Base-by-base conservation (phyloP, 106 monocot genomes). In the Dioscorea dumetorum region DNA sequence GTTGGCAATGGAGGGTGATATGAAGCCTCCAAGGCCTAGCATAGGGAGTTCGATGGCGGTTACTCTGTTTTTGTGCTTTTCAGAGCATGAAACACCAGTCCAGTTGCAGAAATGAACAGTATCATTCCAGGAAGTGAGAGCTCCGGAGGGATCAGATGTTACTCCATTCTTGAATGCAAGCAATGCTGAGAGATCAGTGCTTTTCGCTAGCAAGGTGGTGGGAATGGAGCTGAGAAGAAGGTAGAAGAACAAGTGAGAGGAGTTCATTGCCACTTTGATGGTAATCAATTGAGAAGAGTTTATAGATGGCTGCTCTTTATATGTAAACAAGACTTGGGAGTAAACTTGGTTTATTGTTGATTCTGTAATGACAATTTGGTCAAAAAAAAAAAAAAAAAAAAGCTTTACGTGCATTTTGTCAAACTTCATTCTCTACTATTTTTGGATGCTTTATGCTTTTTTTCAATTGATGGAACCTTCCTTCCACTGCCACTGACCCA, bases 231-330 rank as follows among this genome's bases (percentile, higher is more conserved):
- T 41, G 3, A 41, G 41, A 41, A 41, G 41, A 6, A 41, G 10
- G 41, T 41, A 41, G 41, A 41, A 41, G 41, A 56, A 84, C 34
- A 57, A 57, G 73, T 48, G 28, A 57, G 64, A 73, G 76, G 73
- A 84, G 69, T 28, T 28, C 28, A 22, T 62, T 22, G 35, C 72
- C 73, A 15, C 34, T 28, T 48, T 65, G 49, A 64, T 60, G 21
- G 41, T 67, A 2, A 60, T 63, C 34, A 79, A 76, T 11, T 69
- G 68, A 10, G 68, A 80, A 28, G 28, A 28, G 28, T 1, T 28
- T 28, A 28, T 28, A 3, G 28, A 28, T 28, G 28, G 28, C 1
- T 28, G 28, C 28, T 28, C 28, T 28, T 28, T 28, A 28, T 28
- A 28, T 1, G 28, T 28, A 28, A 28, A 28, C 28, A 28, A 28